Conservation (phyloP, 148 eudicot species). For the Cornus controversa region DNA sequence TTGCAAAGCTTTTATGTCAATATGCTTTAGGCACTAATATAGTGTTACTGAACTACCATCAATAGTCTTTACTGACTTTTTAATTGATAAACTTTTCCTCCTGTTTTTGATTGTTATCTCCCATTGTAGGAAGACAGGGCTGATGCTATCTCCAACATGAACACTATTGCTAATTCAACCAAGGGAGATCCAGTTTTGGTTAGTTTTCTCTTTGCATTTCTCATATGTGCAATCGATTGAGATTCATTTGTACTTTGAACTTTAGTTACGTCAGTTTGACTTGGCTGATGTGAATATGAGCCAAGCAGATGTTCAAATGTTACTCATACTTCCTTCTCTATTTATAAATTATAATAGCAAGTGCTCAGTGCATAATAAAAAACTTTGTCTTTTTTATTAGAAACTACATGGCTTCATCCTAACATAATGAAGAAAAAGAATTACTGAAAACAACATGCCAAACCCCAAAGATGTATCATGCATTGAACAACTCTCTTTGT, state of each 20-base stretch:
- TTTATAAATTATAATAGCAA: not conserved
- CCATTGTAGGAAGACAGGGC: constrained; percentile 44
- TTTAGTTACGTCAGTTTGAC: not conserved
- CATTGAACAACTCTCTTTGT: too few relatives aligned
- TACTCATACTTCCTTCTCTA: not conserved
- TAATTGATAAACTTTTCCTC: constrained; percentile 6
- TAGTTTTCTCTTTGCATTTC: constrained; percentile 13
- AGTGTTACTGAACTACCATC: not conserved
- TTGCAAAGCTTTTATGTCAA: not conserved
- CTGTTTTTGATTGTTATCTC: constrained; percentile 8
- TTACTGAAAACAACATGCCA: not conserved
- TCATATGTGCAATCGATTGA: constrained; percentile 1
- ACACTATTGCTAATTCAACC: constrained; percentile 26
- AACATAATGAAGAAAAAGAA: too few relatives aligned
- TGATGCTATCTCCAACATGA: constrained; percentile 38
- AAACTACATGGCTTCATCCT: not conserved
- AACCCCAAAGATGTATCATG: too few relatives aligned
- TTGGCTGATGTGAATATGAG: not conserved
- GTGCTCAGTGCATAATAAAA: not conserved
- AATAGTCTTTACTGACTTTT: not conserved
- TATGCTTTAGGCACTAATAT: not conserved
- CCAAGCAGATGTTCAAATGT: not conserved
- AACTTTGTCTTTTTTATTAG: too few relatives aligned
- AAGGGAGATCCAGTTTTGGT: constrained; percentile 49
- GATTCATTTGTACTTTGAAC: not conserved